Conservation (phyloP, 2,329 filamentous ascomycete genomes). For the Beauveria asiatica region DNA sequence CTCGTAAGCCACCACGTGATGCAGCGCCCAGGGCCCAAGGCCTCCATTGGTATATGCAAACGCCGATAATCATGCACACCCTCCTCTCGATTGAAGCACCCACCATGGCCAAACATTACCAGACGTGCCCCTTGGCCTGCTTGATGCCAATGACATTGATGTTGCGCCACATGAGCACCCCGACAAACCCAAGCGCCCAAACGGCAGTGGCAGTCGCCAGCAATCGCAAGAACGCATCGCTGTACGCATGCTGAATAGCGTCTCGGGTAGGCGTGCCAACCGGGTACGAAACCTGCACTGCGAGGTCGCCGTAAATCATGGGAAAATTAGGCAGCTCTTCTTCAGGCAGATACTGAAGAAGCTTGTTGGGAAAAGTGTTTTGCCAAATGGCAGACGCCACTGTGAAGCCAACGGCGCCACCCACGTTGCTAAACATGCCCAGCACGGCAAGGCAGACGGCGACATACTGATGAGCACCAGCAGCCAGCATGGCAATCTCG, state of each 20-base stretch:
- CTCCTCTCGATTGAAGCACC: neutral
- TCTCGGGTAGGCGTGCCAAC: conserved; percentile 33
- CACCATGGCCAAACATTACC: conserved; percentile 16
- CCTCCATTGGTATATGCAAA: neutral
- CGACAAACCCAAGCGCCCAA: conserved; percentile 26
- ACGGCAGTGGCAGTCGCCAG: conserved; percentile 28
- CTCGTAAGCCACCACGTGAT: too few relatives aligned
- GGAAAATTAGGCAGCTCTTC: conserved; percentile 27
- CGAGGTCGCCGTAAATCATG: conserved; percentile 45
- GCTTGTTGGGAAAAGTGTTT: conserved; percentile 28
- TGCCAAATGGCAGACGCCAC: conserved; percentile 26
- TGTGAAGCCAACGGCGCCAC: conserved; percentile 21
- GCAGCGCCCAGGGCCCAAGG: too few relatives aligned
- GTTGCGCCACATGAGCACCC: conserved; percentile 38
- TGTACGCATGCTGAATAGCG: conserved; percentile 52
- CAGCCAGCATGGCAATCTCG: conserved; percentile 18
- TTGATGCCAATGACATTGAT: conserved; percentile 39
- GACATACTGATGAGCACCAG: conserved; percentile 22
- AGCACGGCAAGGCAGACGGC: conserved; percentile 23
- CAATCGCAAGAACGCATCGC: conserved; percentile 41
- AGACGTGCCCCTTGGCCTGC: conserved; percentile 37
- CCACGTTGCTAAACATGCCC: conserved; percentile 20
- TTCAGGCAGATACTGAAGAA: conserved; percentile 42
- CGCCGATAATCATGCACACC: neutral
- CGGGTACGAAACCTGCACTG: conserved; percentile 41